These are phyloP conservation scores for Chaetoceros muelleri DNA, from an alignment of 108 stramenopile genomes.

Conservation along the genomic window DNA sequence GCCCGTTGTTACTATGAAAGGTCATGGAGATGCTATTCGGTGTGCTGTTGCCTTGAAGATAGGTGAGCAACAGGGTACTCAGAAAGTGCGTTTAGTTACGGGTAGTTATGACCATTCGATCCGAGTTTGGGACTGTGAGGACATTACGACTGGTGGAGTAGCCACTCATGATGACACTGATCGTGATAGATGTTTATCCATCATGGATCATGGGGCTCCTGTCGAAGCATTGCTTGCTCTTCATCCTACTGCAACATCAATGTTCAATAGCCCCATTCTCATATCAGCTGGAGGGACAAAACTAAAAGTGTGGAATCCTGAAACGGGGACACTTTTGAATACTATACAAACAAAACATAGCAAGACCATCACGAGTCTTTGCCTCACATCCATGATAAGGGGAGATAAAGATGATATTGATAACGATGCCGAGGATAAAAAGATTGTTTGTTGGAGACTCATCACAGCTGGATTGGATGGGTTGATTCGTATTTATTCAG, in stretches of 20 bases:
- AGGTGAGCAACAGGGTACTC: not conserved
- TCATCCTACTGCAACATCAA: conserved; percentile 21
- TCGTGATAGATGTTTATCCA: conserved; percentile 40
- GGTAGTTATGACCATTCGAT: conserved; percentile 83
- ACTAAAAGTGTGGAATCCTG: conserved; percentile 75
- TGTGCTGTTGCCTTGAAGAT: conserved; percentile 21
- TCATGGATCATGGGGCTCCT: conserved; percentile 70
- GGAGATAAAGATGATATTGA: conserved; percentile 14
- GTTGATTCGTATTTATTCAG: conserved; percentile 58
- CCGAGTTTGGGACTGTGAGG: conserved; percentile 65
- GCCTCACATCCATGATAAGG: conserved; percentile 17
- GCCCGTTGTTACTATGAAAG: conserved; percentile 35
- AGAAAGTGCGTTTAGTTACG: conserved; percentile 19
- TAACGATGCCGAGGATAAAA: conserved; percentile 22
- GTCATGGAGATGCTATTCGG: conserved; percentile 73
- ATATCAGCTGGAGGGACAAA: conserved; percentile 68
- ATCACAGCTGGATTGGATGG: conserved; percentile 68
- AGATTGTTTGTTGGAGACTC: conserved; percentile 27
- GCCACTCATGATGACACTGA: conserved; percentile 7
- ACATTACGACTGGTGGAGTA: not conserved
- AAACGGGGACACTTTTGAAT: conserved; percentile 41
- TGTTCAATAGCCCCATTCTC: conserved; percentile 35
- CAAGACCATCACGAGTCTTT: conserved; percentile 75
- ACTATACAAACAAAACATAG: conserved; percentile 57
- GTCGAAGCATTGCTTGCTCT: conserved; percentile 61